Base-by-base conservation (phyloP, 768 basidiomycete genomes). In the Tubosaeta sp. region DNA sequence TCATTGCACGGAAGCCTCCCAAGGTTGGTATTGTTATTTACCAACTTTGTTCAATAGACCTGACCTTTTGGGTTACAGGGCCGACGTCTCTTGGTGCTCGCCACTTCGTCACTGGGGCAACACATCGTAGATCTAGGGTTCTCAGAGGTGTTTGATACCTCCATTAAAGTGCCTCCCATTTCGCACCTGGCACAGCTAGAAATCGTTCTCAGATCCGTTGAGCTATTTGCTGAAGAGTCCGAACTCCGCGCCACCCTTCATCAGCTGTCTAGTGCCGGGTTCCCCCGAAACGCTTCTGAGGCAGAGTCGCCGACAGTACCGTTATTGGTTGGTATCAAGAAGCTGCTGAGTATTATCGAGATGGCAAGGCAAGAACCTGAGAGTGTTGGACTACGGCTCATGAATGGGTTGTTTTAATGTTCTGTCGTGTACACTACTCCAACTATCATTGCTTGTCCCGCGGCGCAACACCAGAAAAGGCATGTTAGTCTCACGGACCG, bases 291-390 rank as follows among this genome's bases (percentile, higher is more conserved):
- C 4, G 81, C 77, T 11, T 49, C 50, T 25, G 69, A 67, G 8
- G 75, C 76, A n/a, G 72, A 74, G 48, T 75, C 76, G 31, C 66
- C 76, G 41, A 66, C 71, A 11, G 62, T 77, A 13, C 76, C 73
- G 43, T 59, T 94, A 59, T 82, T 86, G 56, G 86, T 98, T 43
- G 97, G 97, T 0, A 84, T 99, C 63, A 98, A 98, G 83, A 94
- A 90, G 71, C 63, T 99, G 67, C 68, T 99, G 65, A 91, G 85
- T 54, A 78, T 89, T 50, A 78, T 95, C 17, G 97, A 99, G 77
- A 97, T 97, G 95, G 91, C 95, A 44, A 79, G 95, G 63, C 97
- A 98, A 72, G 95, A 97, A 63, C 91, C 91, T 1, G 85, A 90
- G 46, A 85, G 83, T 55, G 87, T 84, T 14, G 89, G 82, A 27